Percentiles rank a stretch among this genome's conserved stretches.
phyloP scores from a whole-genome alignment of 495 filamentous ascomycete genomes.

The Sordaria brevicollis region DNA sequence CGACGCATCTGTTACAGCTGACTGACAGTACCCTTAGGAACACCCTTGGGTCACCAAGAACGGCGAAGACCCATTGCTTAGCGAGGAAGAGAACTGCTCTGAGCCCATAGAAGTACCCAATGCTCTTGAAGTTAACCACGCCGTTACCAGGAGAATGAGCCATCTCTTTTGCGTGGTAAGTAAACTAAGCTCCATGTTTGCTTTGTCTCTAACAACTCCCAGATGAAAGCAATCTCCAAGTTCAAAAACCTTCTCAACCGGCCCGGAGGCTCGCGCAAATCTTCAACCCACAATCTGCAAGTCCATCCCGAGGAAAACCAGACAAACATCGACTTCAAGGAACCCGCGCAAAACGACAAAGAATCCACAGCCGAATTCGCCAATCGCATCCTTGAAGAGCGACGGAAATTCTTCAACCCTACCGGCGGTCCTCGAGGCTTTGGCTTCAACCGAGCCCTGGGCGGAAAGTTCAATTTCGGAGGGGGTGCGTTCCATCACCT shows the following conservation, averaged over 20 bases:
- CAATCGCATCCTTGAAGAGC: conserved; percentile 26
- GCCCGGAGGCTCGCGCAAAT: conserved; percentile 14
- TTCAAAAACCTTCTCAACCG: conserved; percentile 53
- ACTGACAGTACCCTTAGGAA: conserved; percentile 40
- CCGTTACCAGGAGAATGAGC: conserved; percentile 80
- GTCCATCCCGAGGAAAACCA: neutral
- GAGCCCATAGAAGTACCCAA: conserved; percentile 71
- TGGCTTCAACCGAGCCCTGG: conserved; percentile 4
- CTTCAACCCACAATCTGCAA: conserved; percentile 7
- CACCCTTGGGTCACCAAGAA: conserved; percentile 90
- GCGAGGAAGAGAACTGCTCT: conserved; percentile 77
- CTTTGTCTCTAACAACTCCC: conserved; percentile 6
- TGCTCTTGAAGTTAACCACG: conserved; percentile 77
- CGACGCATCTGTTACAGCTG: neutral
- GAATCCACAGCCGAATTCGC: conserved; percentile 30
- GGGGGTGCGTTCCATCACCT: conserved; percentile 34
- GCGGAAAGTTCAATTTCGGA: neutral
- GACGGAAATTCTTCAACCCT: conserved; percentile 25
- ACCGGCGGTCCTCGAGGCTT: conserved; percentile 3
- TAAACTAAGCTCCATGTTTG: conserved; percentile 1
- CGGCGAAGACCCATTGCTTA: conserved; percentile 70
- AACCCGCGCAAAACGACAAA: neutral
- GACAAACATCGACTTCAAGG: conserved; percentile 33
- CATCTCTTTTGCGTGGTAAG: conserved; percentile 77
- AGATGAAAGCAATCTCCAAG: conserved; percentile 88